A percentile compares a stretch with the other conserved stretches of the same genome.
phyloP scores from a whole-genome alignment of 768 basidiomycete genomes.

The Amanita pseudoporphyria region DNA sequence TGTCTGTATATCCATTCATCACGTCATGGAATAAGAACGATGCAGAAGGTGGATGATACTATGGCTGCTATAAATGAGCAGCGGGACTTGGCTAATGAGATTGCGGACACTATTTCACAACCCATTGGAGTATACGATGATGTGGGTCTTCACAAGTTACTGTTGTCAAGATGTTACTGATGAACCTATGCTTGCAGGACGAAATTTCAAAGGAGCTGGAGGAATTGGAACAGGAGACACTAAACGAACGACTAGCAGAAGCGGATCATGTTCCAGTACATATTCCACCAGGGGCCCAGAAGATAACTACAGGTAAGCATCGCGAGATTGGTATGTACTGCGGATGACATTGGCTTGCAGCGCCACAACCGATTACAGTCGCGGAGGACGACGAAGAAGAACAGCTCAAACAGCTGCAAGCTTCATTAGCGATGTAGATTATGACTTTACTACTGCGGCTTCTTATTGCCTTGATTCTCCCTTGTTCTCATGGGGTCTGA shows the following conservation, averaged over 20 bases:
- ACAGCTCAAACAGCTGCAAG: slow-evolving; percentile 84
- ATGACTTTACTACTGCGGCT: slow-evolving; percentile 3
- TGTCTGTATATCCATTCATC: not conserved
- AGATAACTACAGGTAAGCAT: slow-evolving; percentile 1
- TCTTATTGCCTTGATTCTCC: slow-evolving; percentile 8
- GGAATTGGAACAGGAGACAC: slow-evolving; percentile 79
- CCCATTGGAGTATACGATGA: slow-evolving; percentile 39
- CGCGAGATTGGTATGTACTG: not conserved
- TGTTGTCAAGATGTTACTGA: slow-evolving; percentile 15
- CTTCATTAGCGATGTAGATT: slow-evolving; percentile 69
- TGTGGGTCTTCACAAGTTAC: slow-evolving; percentile 69
- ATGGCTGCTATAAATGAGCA: slow-evolving; percentile 88
- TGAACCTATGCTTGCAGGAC: slow-evolving; percentile 36
- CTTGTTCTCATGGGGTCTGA: slow-evolving; percentile 14
- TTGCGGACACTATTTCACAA: slow-evolving; percentile 79
- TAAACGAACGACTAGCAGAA: slow-evolving; percentile 76
- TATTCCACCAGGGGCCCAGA: slow-evolving; percentile 47
- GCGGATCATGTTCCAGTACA: slow-evolving; percentile 90
- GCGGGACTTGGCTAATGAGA: slow-evolving; percentile 87
- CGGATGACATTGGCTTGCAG: not conserved
- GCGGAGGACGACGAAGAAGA: slow-evolving; percentile 89
- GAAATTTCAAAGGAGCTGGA: slow-evolving; percentile 73
- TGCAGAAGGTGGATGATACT: slow-evolving; percentile 83
- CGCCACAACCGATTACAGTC: slow-evolving; percentile 26
- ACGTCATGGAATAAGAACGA: slow-evolving; percentile 38